Percentiles rank a stretch among this genome's conserved stretches.
phyloP scores from a whole-genome alignment of 2,329 filamentous ascomycete species.

The Botrytis pseudocinerea region DNA sequence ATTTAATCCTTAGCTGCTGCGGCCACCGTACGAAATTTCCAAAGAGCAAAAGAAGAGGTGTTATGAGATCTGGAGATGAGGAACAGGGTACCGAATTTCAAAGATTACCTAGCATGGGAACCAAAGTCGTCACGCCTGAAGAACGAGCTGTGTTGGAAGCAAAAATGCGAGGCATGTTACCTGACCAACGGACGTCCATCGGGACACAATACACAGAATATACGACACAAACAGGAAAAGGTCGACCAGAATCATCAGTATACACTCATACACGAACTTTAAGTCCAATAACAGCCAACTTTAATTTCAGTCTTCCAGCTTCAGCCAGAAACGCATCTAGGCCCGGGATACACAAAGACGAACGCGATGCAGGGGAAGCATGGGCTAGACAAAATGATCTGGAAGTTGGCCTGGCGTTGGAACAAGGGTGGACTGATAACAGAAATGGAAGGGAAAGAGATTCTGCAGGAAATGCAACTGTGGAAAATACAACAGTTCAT shows the following conservation, averaged over 20 bases:
- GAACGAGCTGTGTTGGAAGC: constrained; percentile 16
- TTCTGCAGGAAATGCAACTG: background rate
- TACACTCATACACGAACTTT: constrained; percentile 10
- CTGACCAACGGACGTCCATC: background rate
- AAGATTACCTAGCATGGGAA: constrained; percentile 15
- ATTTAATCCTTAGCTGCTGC: constrained; percentile 32
- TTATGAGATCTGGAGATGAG: constrained; percentile 3
- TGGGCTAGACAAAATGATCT: constrained; percentile 19
- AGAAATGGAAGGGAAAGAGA: background rate
- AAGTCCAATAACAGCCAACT: background rate
- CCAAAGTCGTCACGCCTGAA: background rate
- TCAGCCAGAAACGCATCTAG: background rate
- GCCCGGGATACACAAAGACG: background rate
- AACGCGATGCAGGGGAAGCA: background rate
- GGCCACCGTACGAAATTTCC: constrained; percentile 19
- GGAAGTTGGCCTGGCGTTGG: constrained; percentile 14
- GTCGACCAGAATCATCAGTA: background rate
- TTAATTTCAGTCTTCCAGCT: constrained; percentile 12
- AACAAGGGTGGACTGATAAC: constrained; percentile 7
- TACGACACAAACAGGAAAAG: constrained; percentile 1
- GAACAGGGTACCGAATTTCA: constrained; percentile 21
- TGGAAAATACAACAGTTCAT: background rate
- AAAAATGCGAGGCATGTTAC: constrained; percentile 8
- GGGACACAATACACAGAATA: constrained; percentile 4
- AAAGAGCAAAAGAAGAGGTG: constrained; percentile 17